Evolutionary conservation across 108 stramenopile genomes (phyloP).

Genomic region (Heterococcus sp.): DNA sequence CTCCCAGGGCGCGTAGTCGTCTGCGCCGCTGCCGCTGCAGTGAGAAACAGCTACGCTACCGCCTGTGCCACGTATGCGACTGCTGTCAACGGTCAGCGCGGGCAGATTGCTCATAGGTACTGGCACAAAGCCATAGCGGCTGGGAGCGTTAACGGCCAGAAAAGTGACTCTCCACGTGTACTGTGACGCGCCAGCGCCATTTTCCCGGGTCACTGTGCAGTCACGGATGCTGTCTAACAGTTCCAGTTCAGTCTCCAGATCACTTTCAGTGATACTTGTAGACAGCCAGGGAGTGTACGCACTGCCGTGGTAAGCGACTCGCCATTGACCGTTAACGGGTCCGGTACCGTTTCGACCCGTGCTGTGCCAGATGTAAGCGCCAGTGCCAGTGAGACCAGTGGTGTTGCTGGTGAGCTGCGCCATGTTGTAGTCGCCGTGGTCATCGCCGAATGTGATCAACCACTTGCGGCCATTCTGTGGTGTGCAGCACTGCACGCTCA

Average conservation of each 20-base stretch:
- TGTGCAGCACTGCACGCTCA: too few relatives aligned
- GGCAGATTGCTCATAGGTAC: conserved; percentile 59
- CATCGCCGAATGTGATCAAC: conserved; percentile 15
- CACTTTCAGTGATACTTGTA: neutral
- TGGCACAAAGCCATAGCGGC: conserved; percentile 17
- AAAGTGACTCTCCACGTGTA: conserved; percentile 37
- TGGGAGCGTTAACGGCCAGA: conserved; percentile 23
- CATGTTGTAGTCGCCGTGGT: too few relatives aligned
- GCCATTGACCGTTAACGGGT: conserved; percentile 12
- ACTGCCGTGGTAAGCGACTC: conserved; percentile 17
- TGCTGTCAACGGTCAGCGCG: conserved; percentile 50
- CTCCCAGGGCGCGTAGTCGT: conserved; percentile 62
- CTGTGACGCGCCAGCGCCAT: conserved; percentile 1
- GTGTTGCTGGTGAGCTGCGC: conserved; percentile 25
- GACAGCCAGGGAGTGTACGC: conserved; percentile 22
- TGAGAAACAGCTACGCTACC: neutral
- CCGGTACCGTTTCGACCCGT: conserved; percentile 29
- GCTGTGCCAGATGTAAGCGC: conserved; percentile 26
- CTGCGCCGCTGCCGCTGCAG: conserved; percentile 5
- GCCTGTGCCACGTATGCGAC: conserved; percentile 59
- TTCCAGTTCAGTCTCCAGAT: conserved; percentile 8
- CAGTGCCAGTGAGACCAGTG: conserved; percentile 32
- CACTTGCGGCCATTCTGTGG: too few relatives aligned
- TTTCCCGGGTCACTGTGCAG: conserved; percentile 15
- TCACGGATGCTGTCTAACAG: conserved; percentile 7